Evolutionary conservation across 306 rosid species (phyloP).

Genomic region (Inga leiocalycina): DNA sequence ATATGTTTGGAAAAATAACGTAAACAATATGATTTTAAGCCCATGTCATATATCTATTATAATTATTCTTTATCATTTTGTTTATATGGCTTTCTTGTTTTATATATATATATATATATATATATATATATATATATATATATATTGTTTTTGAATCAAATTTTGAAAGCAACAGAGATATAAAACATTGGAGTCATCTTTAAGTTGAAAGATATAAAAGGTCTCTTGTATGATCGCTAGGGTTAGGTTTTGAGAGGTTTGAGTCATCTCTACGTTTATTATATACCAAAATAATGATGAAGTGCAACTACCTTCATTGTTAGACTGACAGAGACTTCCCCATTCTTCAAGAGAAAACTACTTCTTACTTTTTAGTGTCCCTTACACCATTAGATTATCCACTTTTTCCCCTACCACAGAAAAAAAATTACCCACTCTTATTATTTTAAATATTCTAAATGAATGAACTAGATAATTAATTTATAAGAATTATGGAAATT

Average conservation of each 20-base stretch:
- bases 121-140: too few species aligned
- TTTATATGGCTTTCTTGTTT: neutral
- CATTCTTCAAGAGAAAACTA: constrained; percentile 48
- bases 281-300: constrained; percentile 34
- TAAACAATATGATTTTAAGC: neutral
- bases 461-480: too few species aligned
- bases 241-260: constrained; percentile 18
- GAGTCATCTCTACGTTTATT: constrained; percentile 46
- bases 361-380: constrained; percentile 19
- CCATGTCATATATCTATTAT: too few species aligned
- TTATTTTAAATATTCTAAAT: too few species aligned
- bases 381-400: constrained; percentile 14
- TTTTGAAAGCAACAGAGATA: neutral
- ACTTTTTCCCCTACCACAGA: neutral
- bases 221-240: neutral
- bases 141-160: neutral
- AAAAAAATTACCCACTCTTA: too few species aligned
- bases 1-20: neutral
- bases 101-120: too few species aligned
- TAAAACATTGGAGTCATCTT: constrained; percentile 35
- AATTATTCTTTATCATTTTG: neutral
- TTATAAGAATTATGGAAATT: too few species aligned
- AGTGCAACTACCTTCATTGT: constrained; percentile 19
- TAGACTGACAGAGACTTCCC: constrained; percentile 15
- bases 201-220: constrained; percentile 33